A percentile compares a stretch with the other conserved stretches of the same genome.
phyloP scores from a whole-genome alignment of 257 asterid genomes.

The Solanum chiquidenum region DNA sequence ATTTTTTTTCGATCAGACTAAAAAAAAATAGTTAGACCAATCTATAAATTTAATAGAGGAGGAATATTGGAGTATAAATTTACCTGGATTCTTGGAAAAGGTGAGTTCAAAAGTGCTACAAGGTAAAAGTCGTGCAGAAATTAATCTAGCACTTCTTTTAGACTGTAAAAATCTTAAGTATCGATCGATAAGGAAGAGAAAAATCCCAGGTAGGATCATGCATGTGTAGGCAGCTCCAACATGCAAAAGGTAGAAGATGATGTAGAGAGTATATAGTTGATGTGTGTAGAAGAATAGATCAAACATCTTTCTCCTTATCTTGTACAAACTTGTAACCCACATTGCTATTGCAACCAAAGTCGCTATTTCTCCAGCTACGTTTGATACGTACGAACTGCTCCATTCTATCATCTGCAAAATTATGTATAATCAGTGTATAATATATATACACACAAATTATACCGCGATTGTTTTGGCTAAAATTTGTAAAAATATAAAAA shows the following conservation, averaged over 20 bases:
- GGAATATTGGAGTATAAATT: not conserved
- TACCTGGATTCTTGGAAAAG: slow-evolving; percentile 58
- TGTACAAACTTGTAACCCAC: slow-evolving; percentile 45
- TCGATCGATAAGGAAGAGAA: slow-evolving; percentile 54
- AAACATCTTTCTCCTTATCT: slow-evolving; percentile 46
- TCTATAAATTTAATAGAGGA: not conserved
- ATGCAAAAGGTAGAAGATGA: slow-evolving; percentile 58
- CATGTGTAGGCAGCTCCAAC: slow-evolving; percentile 58
- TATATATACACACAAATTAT: not conserved
- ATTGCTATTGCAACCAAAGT: slow-evolving; percentile 26
- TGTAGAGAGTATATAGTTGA: slow-evolving; percentile 32
- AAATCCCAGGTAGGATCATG: slow-evolving; percentile 61
- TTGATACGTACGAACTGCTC: slow-evolving; percentile 47
- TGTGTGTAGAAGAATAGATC: slow-evolving; percentile 50
- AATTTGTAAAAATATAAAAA: not conserved
- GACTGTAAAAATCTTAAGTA: slow-evolving; percentile 53
- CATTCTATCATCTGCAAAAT: slow-evolving; percentile 47
- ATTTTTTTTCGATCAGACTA: not conserved
- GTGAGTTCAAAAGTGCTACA: slow-evolving; percentile 42
- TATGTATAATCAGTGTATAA: not conserved
- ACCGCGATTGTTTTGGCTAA: not conserved
- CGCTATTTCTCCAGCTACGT: slow-evolving; percentile 59
- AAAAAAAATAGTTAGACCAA: not conserved
- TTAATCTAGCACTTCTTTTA: slow-evolving; percentile 20
- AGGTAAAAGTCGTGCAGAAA: slow-evolving; percentile 40